These are phyloP conservation scores for Cyclocybe aegerita DNA, from an alignment of 768 basidiomycete species.

Conservation along the genomic window DNA sequence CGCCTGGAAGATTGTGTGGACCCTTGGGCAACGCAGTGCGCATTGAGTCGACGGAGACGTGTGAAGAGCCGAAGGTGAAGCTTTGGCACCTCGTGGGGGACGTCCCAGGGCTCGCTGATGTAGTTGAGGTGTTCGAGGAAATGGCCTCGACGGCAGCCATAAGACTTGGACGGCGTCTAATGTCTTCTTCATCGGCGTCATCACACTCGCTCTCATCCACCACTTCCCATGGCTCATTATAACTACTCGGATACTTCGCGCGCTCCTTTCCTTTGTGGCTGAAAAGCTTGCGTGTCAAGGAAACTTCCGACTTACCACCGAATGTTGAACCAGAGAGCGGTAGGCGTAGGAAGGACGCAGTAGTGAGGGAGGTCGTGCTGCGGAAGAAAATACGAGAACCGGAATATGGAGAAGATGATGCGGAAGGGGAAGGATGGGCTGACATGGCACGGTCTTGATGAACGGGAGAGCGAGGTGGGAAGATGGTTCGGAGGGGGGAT, in stretches of 20 bases:
- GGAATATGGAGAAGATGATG: constrained; percentile 37
- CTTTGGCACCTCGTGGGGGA: constrained; percentile 29
- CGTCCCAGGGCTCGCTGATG: constrained; percentile 7
- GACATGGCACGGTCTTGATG: constrained; percentile 39
- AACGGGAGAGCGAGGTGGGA: constrained; percentile 36
- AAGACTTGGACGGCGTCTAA: constrained; percentile 22
- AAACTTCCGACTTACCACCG: constrained; percentile 27
- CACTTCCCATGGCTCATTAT: constrained; percentile 48
- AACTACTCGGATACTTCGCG: constrained; percentile 30
- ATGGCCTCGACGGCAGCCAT: constrained; percentile 25
- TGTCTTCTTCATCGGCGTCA: constrained; percentile 9
- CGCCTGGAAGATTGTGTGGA: too few species aligned
- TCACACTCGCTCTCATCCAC: constrained; percentile 22
- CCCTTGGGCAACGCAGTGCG: too few species aligned
- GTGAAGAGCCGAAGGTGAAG: constrained; percentile 22
- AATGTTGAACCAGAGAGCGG: constrained; percentile 25
- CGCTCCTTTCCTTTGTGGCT: constrained; percentile 41
- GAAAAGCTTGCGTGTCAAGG: constrained; percentile 35
- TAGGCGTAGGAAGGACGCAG: constrained; percentile 33
- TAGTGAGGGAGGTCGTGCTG: constrained; percentile 48
- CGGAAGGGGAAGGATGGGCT: constrained; percentile 37
- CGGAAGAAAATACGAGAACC: constrained; percentile 34
- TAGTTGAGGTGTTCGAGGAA: constrained; percentile 11
- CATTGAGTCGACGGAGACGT: not conserved
- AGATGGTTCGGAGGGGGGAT: constrained; percentile 47